Conservation (phyloP, 805 yeast genomes). For the Yarrowia osloensis region DNA sequence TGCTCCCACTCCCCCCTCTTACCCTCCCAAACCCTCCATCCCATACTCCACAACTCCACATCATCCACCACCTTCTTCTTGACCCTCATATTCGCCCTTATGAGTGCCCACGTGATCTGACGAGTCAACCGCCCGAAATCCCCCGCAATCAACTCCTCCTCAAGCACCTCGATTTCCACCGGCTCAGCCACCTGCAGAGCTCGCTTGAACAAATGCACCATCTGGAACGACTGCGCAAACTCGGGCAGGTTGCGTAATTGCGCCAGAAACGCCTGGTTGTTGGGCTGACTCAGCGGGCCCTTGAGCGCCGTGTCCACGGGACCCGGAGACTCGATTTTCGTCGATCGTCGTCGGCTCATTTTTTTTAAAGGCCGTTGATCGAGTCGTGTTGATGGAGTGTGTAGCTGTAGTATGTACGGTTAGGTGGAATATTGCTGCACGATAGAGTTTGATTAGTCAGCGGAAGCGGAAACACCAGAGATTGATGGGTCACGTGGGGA, state of each 20-base stretch:
- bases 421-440: neutral
- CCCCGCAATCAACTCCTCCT: constrained; percentile 15
- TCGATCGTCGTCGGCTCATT: constrained; percentile 5
- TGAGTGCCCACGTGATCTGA: constrained; percentile 18
- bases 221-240: constrained; percentile 1
- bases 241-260: neutral
- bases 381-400: neutral
- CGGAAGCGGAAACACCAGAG: no score
- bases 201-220: constrained; percentile 15
- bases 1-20: neutral
- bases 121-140: neutral
- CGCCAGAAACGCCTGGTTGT: neutral
- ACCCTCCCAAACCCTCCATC: constrained; percentile 7
- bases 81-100: neutral
- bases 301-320: neutral
- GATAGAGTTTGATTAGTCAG: neutral
- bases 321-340: neutral
- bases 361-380: neutral
- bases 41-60: constrained; percentile 11
- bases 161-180: constrained; percentile 14
- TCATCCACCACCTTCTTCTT: constrained; percentile 1
- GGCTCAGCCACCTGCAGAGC: constrained; percentile 11
- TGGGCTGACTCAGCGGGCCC: constrained; percentile 4
- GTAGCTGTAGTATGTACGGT: no score
- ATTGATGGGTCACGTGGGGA: no score